A percentile compares a stretch with the other conserved stretches of the same genome.
Evolutionary conservation across 2,329 filamentous ascomycete genomes (phyloP).

Genomic region (Elsinoe perseae): DNA sequence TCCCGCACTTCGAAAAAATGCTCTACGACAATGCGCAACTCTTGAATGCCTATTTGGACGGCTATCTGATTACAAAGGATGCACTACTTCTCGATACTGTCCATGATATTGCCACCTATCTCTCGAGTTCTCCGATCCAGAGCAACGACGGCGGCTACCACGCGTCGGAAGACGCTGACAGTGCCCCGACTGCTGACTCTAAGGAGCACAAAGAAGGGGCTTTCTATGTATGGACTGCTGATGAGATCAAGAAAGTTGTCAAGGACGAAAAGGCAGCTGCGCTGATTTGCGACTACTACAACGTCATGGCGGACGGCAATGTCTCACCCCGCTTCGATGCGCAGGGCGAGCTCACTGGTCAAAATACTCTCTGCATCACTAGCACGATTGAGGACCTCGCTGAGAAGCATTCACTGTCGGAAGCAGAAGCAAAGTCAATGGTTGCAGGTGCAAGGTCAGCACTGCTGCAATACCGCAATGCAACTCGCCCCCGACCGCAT

Average conservation of each 20-base stretch:
- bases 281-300: conserved; percentile 76
- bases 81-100: conserved; percentile 70
- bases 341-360: conserved; percentile 88
- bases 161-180: conserved; percentile 87
- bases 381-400: conserved; percentile 62
- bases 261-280: conserved; percentile 61
- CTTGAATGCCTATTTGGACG: conserved; percentile 75
- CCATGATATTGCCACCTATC: conserved; percentile 77
- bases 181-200: conserved; percentile 64
- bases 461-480: conserved; percentile 63
- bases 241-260: conserved; percentile 67
- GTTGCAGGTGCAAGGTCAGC: conserved; percentile 60
- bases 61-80: conserved; percentile 62
- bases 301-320: conserved; percentile 76
- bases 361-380: conserved; percentile 74
- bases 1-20: conserved; percentile 97
- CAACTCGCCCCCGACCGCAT: conserved; percentile 65
- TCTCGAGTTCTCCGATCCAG: conserved; percentile 63
- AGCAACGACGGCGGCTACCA: conserved; percentile 67
- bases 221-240: conserved; percentile 87
- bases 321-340: conserved; percentile 74
- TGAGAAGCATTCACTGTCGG: conserved; percentile 64
- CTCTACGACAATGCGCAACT: conserved; percentile 87
- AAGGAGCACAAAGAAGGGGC: conserved; percentile 81
- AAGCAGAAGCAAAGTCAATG: conserved; percentile 59